Percentiles rank a stretch among this genome's conserved stretches.
phyloP scores from a whole-genome alignment of 1,284 basidiomycete species.

The Microbotryum lychnidis-dioicae region DNA sequence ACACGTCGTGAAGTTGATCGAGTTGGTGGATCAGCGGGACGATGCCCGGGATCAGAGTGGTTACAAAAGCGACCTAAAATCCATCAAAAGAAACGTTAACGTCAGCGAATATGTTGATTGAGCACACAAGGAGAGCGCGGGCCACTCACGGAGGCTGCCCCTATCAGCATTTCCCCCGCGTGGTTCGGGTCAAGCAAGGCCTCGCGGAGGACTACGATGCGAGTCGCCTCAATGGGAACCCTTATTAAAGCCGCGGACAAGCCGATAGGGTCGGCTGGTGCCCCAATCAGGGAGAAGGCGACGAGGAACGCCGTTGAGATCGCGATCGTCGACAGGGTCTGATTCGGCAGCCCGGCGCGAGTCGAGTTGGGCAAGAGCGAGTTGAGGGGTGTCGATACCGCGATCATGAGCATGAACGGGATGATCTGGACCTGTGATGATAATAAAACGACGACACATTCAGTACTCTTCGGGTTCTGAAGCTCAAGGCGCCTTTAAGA shows the following conservation, averaged over 20 bases:
- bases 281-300: conserved; percentile 15
- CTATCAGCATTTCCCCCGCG: neutral
- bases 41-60: neutral
- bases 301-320: conserved; percentile 8
- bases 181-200: neutral
- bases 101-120: neutral
- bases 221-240: conserved; percentile 3
- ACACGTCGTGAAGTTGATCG: neutral
- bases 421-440: too few relatives aligned
- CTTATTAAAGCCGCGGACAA: neutral
- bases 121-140: neutral
- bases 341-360: too few relatives aligned
- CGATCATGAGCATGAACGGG: too few relatives aligned
- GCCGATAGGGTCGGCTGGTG: neutral
- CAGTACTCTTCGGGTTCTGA: too few relatives aligned
- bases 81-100: neutral
- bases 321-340: too few relatives aligned
- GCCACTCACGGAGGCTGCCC: neutral
- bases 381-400: too few relatives aligned
- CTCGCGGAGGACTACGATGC: conserved; percentile 4
- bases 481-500: too few relatives aligned
- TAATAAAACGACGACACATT: too few relatives aligned
- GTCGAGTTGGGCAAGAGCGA: too few relatives aligned
- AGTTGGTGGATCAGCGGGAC: neutral
- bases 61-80: conserved; percentile 2